Evolutionary conservation across 441 rosid genomes (phyloP).

Genomic region (Syzygium syzygioides): DNA sequence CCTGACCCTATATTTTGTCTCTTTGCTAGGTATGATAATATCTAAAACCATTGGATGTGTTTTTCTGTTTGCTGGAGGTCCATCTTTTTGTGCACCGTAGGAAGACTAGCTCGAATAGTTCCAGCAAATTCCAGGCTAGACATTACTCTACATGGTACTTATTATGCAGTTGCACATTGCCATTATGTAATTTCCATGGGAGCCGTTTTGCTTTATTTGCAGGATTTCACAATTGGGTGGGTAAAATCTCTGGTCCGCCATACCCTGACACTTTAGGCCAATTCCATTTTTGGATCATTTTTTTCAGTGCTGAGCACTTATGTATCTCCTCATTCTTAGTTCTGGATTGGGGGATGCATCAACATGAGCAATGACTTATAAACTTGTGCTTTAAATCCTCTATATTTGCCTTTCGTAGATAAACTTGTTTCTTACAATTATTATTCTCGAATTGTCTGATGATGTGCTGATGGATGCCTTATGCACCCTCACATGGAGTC

Average conservation of each 20-base stretch:
- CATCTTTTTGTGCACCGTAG: background rate
- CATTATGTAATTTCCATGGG: background rate
- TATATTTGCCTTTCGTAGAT: background rate
- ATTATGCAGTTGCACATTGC: background rate
- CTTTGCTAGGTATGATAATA: background rate
- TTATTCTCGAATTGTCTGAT: background rate
- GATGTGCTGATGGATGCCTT: background rate
- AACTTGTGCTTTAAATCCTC: background rate
- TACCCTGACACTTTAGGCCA: background rate
- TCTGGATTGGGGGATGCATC: background rate
- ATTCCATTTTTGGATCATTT: background rate
- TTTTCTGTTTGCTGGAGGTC: background rate
- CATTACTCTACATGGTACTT: background rate
- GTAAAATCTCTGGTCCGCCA: background rate
- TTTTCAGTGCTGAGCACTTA: background rate
- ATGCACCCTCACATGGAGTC: background rate
- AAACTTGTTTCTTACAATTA: background rate
- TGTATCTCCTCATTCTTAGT: background rate
- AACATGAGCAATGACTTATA: background rate
- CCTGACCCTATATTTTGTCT: background rate
- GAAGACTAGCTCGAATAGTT: background rate
- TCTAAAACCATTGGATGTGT: background rate
- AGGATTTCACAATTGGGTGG: constrained; percentile 2
- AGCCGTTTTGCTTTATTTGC: constrained; percentile 1
- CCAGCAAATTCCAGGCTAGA: background rate